Evolutionary conservation across 192 early-diverging fungal species (phyloP).

Genomic region (Coemansia sp.): DNA sequence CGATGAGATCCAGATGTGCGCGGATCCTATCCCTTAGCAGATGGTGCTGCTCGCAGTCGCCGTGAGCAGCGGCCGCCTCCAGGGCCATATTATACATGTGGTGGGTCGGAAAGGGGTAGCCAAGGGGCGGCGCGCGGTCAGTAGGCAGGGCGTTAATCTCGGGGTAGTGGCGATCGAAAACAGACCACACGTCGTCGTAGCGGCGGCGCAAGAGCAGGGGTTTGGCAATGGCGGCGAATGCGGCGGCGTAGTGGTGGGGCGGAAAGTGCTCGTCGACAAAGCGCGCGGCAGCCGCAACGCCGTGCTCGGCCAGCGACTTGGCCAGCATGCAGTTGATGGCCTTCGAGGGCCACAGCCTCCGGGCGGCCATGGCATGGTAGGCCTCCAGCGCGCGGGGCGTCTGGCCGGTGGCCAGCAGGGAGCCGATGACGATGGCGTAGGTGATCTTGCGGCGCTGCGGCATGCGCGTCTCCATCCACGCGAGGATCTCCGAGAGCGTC

Average conservation of each 20-base stretch:
- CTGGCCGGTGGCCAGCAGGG: slow-evolving; percentile 13
- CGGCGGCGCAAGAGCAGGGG: slow-evolving; percentile 4
- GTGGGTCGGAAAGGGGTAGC: slow-evolving; percentile 24
- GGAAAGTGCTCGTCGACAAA: slow-evolving; percentile 28
- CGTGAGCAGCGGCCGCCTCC: slow-evolving; percentile 3
- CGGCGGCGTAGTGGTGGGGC: slow-evolving; percentile 23
- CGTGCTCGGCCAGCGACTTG: slow-evolving; percentile 4
- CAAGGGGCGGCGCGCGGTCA: background rate
- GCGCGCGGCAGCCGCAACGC: background rate
- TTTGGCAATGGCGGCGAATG: slow-evolving; percentile 21
- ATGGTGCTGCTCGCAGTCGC: slow-evolving; percentile 22
- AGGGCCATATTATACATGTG: slow-evolving; percentile 33
- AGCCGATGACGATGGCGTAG: slow-evolving; percentile 17
- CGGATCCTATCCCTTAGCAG: slow-evolving; percentile 27
- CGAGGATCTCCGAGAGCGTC: slow-evolving; percentile 4
- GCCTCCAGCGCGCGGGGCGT: slow-evolving; percentile 27
- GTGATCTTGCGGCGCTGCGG: slow-evolving; percentile 13
- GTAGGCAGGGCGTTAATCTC: background rate
- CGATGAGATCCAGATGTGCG: slow-evolving; percentile 13
- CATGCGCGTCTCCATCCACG: slow-evolving; percentile 20
- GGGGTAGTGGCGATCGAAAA: slow-evolving; percentile 27
- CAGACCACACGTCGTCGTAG: slow-evolving; percentile 20
- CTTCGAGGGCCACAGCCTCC: slow-evolving; percentile 26
- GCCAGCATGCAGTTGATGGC: slow-evolving; percentile 47
- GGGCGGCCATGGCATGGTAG: slow-evolving; percentile 16